Evolutionary conservation across 495 filamentous ascomycete genomes (phyloP), one percentile per base, ranked within the genome.

Genomic region (Stereocaulon alpinum): DNA sequence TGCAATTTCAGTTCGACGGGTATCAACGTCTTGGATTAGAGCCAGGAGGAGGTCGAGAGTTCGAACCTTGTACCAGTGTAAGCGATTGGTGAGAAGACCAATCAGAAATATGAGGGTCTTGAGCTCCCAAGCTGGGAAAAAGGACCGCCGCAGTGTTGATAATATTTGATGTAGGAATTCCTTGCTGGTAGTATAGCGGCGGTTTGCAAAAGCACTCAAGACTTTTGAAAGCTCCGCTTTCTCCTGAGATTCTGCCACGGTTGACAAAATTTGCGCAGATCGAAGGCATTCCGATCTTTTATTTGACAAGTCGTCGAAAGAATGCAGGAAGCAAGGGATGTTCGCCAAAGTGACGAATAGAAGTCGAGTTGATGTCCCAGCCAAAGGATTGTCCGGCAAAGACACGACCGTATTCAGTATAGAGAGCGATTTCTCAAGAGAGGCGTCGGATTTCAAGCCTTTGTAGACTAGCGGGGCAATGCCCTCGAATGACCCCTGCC

Each of bases 401-500:
- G 79, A 78, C 56, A 88, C 85, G 20, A 97, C 79, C 65, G 80
- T 81, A 65, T 96, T 84, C 48, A 97, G 75, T 0, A 89, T 76
- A 60, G 79, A 76, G n/a, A 97, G 73, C 6, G 91, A 89, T 50
- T 82, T 76, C 32, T 87, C 82, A 17, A 94, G 78, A 44, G 87
- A 91, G 37, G 82, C 67, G 0, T 88, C 90, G n/a, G 92, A 96
- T 59, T 91, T 85, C 45, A 96, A 72, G 6, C 93, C 93, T 69
- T 96, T 96, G 73, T 94, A 89, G 6, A 97, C 76, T 32, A 96
- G 72, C 20, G 85, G 79, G 59, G 95, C 88, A 43, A 97, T 74
- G 7, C 93, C 92, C 64, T 94, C 88, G 66, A 96, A 96, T 4
- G 73, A 73, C 15, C 90, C 89, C 62, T 96, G 89, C 94, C 93